phyloP scores from a whole-genome alignment of 2,329 filamentous ascomycete genomes.

The Fusarium xyrophilum region DNA sequence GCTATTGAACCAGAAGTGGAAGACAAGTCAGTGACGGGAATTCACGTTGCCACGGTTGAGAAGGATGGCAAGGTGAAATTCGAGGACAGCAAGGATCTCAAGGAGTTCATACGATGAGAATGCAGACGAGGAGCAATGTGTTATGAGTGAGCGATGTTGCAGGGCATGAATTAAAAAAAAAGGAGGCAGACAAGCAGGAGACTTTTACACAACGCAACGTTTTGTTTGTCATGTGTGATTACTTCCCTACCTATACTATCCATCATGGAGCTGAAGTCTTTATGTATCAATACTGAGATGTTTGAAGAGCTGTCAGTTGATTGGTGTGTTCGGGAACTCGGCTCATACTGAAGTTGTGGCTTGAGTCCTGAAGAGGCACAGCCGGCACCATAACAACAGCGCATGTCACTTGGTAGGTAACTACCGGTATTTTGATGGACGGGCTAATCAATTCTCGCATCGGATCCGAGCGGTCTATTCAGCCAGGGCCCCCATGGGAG shows the following conservation, averaged over 20 bases:
- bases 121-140: neutral
- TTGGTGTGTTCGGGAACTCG: neutral
- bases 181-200: constrained; percentile 3
- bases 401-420: neutral
- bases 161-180: constrained; percentile 9
- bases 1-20: constrained; percentile 38
- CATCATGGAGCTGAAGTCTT: constrained; percentile 24
- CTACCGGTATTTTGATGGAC: neutral
- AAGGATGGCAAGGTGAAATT: constrained; percentile 72
- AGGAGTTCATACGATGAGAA: constrained; percentile 58
- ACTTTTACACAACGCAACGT: neutral
- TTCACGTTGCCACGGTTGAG: constrained; percentile 64
- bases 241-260: constrained; percentile 12
- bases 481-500: neutral
- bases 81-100: constrained; percentile 64
- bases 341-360: neutral
- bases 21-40: constrained; percentile 51
- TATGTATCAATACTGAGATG: constrained; percentile 22
- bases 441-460: constrained; percentile 2
- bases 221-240: constrained; percentile 26
- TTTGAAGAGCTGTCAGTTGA: neutral
- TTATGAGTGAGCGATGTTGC: constrained; percentile 4
- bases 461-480: constrained; percentile 19
- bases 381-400: neutral
- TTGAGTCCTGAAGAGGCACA: neutral